Base-by-base conservation (phyloP, 495 filamentous ascomycete species). In the Penicillium waksmanii region DNA sequence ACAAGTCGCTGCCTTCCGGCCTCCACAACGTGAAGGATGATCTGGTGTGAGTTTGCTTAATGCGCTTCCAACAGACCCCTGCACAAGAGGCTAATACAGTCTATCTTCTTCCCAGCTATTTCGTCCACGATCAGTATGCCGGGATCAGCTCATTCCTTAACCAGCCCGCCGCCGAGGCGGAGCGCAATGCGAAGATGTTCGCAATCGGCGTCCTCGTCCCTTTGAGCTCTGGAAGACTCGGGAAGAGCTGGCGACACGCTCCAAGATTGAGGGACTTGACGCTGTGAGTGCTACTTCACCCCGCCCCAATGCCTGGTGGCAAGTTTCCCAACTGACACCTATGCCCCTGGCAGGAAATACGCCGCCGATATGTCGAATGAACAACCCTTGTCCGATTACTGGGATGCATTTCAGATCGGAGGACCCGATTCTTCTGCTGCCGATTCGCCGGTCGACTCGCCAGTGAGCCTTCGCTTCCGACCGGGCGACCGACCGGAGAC, bases 81-180 rank as follows among this genome's bases (percentile, higher is more conserved):
- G 52, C 6, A 17, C 6, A 31, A 7, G 1, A 9, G 34, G 42
- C 57, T 66, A 35, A 65, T 21, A 15, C 42, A 48, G 3, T 34
- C 35, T 23, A 23, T 3, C 23, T 21, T 48, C n/a, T 35, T 11
- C 44, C 6, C 58, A 88, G 85, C 55, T 97, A 97, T 73, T 98
- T 97, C 72, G 84, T 95, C 25, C 92, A 98, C 67, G 85, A 87
- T 56, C 74, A 82, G 38, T 90, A 93, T 77, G 93, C 92, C 15
- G 95, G 94, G 13, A 80, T 98, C 66, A 97, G 95, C 77, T 91
- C 94, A 36, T 98, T 97, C 68, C 77, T 92, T 72, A 96, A 96
- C 70, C 83, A 81, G 55, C 86, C 89, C n/a, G 91, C 91, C 31
- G 85, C 86, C 2, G 89, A 86, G 53, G 82, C 83, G 36, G 85